Evolutionary conservation across 2,329 filamentous ascomycete species (phyloP), one percentile per base, ranked within the genome.

Genomic region (Beauveria bassiana): DNA sequence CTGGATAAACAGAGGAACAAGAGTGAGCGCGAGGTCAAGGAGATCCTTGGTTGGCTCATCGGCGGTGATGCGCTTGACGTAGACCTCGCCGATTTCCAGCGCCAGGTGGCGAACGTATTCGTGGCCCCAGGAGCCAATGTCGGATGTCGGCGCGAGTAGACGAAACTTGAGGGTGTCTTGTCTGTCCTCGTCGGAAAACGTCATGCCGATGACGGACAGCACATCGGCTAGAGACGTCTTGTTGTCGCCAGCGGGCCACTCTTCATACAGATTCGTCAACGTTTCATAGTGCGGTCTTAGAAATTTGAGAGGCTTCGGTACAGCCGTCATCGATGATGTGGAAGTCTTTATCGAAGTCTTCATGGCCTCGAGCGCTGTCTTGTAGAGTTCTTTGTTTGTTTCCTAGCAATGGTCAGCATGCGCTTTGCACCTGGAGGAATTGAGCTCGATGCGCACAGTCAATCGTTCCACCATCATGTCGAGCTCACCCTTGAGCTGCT

Each of bases 321-420:
- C 95, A 63, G 95, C 95, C 54, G 95, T 99, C 95, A 99, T 99
- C 51, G 96, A 99, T 63, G 93, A 98, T 67, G 95, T 99, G 63
- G 95, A 96, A 61, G 95, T 99, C 81, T 97, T 98, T 82, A 99
- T 99, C 73, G 91, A 96, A 71, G 88, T 91, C 81, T 97, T 98
- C 86, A 99, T 97, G 68, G 92, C 89, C 76, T 98, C 93, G 68
- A 99, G 81, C 60, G 95, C 90, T 63, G 93, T 86, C 75, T 93
- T 93, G 81, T 98, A 97, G 68, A 98, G 88, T 63, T 86, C 87
- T 67, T 84, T 82, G 77, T 98, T 90, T 67, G 88, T 83, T 79
- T 98, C 95, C 91, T 96, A 59, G 6, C 10, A 28, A 31, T 47
- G 12, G 24, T 59, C 24, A 43, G 14, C 50, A 18, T 53, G 52